Evolutionary conservation across 441 rosid species (phyloP).

Genomic region (Geranium incanum): DNA sequence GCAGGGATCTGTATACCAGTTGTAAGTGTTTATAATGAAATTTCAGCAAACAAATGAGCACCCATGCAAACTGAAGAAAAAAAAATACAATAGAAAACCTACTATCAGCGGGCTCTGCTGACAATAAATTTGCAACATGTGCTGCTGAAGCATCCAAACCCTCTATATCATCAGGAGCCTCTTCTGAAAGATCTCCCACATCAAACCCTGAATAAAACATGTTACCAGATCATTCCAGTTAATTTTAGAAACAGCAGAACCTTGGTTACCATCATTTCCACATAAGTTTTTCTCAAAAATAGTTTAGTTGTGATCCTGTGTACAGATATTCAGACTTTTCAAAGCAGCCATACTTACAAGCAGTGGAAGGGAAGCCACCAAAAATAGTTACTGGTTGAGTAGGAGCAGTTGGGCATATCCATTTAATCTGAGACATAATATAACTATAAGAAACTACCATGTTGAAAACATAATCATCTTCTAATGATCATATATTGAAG

Average conservation of each 20-base stretch:
- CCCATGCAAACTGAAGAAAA: background rate
- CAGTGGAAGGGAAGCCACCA: conserved; percentile 88
- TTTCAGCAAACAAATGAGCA: background rate
- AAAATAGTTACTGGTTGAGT: conserved; percentile 63
- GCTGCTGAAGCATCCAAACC: conserved; percentile 89
- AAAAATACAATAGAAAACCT: conserved; percentile 8
- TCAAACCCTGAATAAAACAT: conserved; percentile 68
- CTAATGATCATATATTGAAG: background rate
- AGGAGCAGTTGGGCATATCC: conserved; percentile 99
- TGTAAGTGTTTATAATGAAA: background rate
- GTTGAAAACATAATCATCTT: background rate
- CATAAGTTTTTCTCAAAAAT: conserved; percentile 16
- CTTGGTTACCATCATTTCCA: conserved; percentile 3
- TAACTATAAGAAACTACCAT: background rate
- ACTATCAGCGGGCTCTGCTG: conserved; percentile 87
- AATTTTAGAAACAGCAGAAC: background rate
- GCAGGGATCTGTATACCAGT: background rate
- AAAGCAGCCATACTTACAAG: conserved; percentile 44
- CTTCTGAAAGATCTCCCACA: conserved; percentile 68
- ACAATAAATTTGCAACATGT: conserved; percentile 72
- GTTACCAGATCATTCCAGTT: background rate
- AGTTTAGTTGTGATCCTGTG: background rate
- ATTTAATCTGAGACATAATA: conserved; percentile 56
- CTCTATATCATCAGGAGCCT: conserved; percentile 69
- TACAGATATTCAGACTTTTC: background rate